Evolutionary conservation across 331 rosid species (phyloP).

Genomic region (Saraca asoca): DNA sequence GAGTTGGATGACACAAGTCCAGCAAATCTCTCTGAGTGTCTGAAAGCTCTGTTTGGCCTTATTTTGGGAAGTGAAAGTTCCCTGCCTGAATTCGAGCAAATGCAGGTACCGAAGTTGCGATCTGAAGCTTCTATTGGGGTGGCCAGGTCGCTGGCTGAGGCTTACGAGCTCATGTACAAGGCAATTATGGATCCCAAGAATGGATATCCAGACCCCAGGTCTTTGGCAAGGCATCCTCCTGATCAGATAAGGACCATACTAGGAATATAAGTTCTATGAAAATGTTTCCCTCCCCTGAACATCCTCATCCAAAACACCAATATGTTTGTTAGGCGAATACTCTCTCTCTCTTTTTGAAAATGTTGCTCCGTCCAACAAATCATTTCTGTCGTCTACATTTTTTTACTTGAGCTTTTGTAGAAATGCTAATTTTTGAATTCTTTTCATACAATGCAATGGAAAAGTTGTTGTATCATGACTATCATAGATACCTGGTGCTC

Average conservation of each 20-base stretch:
- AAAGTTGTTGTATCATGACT: constrained; percentile 11
- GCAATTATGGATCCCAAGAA: constrained; percentile 88
- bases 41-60: constrained; percentile 81
- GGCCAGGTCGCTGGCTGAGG: constrained; percentile 78
- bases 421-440: constrained; percentile 7
- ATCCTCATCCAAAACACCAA: too few relatives aligned
- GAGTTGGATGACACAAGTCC: constrained; percentile 75
- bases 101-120: constrained; percentile 89
- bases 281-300: constrained; percentile 5
- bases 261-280: constrained; percentile 62
- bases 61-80: constrained; percentile 87
- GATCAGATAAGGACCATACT: constrained; percentile 96
- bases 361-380: constrained; percentile 17
- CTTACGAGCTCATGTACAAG: constrained; percentile 74
- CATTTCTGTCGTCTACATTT: constrained; percentile 11
- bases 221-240: constrained; percentile 97
- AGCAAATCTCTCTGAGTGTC: constrained; percentile 64
- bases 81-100: constrained; percentile 90
- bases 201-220: constrained; percentile 81
- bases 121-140: constrained; percentile 85
- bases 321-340: constrained; percentile 27
- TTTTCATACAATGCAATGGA: not conserved
- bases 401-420: not conserved
- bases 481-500: constrained; percentile 8
- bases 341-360: not conserved